Evolutionary conservation across 805 yeast genomes (phyloP).

Genomic region (Ogataea dorogensis): DNA sequence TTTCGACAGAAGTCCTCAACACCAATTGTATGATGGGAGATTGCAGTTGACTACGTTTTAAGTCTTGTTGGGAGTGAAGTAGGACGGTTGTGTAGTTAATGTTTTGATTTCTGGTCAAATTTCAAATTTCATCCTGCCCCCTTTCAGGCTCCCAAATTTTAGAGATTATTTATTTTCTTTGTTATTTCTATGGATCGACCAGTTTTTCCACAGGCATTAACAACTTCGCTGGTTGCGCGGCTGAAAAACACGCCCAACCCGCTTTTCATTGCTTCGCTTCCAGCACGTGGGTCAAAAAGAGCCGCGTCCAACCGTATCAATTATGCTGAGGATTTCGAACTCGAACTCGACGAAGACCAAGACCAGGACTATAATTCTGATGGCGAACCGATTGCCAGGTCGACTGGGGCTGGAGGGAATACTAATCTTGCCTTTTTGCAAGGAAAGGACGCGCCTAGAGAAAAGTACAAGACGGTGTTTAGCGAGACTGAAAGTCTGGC

Average conservation of each 20-base stretch:
- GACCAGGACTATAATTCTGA: slow-evolving; percentile 47
- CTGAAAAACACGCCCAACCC: slow-evolving; percentile 73
- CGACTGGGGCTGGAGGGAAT: slow-evolving; percentile 9
- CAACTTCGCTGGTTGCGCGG: slow-evolving; percentile 72
- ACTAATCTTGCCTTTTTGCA: slow-evolving; percentile 32
- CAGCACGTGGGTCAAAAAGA: slow-evolving; percentile 76
- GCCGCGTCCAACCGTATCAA: slow-evolving; percentile 60
- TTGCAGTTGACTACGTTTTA: too few relatives aligned
- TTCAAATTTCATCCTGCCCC: too few relatives aligned
- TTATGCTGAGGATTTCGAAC: slow-evolving; percentile 77
- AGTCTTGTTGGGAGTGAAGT: too few relatives aligned
- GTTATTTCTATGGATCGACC: slow-evolving; percentile 25
- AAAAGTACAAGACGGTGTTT: slow-evolving; percentile 34
- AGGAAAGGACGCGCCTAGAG: slow-evolving; percentile 41
- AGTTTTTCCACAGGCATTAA: slow-evolving; percentile 69
- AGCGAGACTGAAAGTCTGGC: slow-evolving; percentile 34
- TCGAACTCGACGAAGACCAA: slow-evolving; percentile 39
- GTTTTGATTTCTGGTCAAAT: too few relatives aligned
- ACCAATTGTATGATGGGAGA: background rate
- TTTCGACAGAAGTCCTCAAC: too few relatives aligned
- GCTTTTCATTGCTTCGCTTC: slow-evolving; percentile 67
- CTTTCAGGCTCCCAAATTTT: too few relatives aligned
- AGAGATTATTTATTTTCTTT: slow-evolving; percentile 1
- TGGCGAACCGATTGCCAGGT: slow-evolving; percentile 47
- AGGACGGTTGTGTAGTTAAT: background rate